Base-by-base conservation (phyloP, 176 grass and related monocot species). In the Raddia guianensis region DNA sequence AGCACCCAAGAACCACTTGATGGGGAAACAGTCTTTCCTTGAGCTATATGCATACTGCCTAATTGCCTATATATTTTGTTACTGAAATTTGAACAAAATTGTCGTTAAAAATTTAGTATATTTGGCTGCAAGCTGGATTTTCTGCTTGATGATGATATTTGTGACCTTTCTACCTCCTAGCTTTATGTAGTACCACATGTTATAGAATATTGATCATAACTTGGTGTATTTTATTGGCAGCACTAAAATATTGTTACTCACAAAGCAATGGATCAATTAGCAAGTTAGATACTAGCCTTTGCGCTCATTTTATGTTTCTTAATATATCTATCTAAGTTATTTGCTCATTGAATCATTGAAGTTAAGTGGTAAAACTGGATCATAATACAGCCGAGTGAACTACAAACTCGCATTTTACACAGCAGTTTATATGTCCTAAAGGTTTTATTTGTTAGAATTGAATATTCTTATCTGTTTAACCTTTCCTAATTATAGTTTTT, bases 331-430 rank as follows among this genome's bases (percentile, higher is more conserved):
- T 49, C 13, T 15, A 19, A 55, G 34, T 33, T 4, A 27, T 70
- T 3, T 48, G 2, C 15, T 74, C n/a, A 43, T 12, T 70, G 0
- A 16, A 21, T 74, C n/a, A 32, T 12, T 70, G 0, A 16, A 21
- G 12, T 66, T 54, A 54, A 61, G 19, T 62, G 16, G 18, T 40
- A 44, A n/a, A 13, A 32, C 15, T 68, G 77, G 52, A 68, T 81
- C 45, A 49, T 73, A 32, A 43, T 68, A 49, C 12, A 77, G 3
- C 42, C 2, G 0, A 27, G 15, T 62, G 37, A 5, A 59, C 21
- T 9, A 5, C 56, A 59, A 59, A 59, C 20, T 65, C 37, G 72
- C 14, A 72, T 4, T 63, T 46, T 46, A 10, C 0, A 37, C 0
- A 6, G 5, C 8, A n/a, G 20, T 32, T n/a, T 81, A 54, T 81